A percentile compares a stretch with the other conserved stretches of the same genome.
Evolutionary conservation across 2,329 filamentous ascomycete genomes (phyloP).

Genomic region (Phoma herbarum): DNA sequence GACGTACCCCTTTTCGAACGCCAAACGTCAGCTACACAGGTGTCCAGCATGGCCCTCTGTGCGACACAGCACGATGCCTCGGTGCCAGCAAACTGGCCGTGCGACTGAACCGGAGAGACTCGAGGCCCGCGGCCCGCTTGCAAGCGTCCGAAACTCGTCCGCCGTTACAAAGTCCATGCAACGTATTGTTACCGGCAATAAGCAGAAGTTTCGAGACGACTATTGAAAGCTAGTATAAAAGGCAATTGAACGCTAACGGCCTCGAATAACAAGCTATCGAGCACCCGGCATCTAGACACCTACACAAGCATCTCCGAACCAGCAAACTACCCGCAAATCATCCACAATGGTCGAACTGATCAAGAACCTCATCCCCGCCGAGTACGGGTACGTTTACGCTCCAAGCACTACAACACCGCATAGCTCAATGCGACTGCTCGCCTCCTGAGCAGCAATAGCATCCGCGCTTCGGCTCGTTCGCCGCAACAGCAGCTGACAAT

Average conservation of each 20-base stretch:
- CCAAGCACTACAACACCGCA: not conserved
- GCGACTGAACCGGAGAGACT: constrained; percentile 14
- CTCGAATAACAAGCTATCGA: not conserved
- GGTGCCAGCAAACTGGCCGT: constrained; percentile 13
- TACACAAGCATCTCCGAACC: not conserved
- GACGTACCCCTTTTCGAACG: not conserved
- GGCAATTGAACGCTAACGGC: not conserved
- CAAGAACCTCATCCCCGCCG: constrained; percentile 23
- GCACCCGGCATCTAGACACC: not conserved
- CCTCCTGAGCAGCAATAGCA: not conserved
- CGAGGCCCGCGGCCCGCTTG: constrained; percentile 11
- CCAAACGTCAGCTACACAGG: not conserved
- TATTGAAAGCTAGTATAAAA: constrained; percentile 14
- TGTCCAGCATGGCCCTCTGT: not conserved
- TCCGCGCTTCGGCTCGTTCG: not conserved
- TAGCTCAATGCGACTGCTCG: not conserved
- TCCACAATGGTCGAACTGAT: constrained; percentile 19
- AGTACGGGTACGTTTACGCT: constrained; percentile 16
- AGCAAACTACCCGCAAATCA: not conserved
- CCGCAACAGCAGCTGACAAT: constrained; percentile 13
- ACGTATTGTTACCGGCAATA: constrained; percentile 3
- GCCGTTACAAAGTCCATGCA: constrained; percentile 6
- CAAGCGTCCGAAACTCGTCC: constrained; percentile 18
- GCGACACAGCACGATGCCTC: not conserved
- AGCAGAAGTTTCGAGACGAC: constrained; percentile 14